Percentiles rank a stretch among this genome's conserved stretches.
These are phyloP conservation scores for Ostreobium quekettii DNA, from an alignment of 139 green algal genomes.

Conservation along the genomic window DNA sequence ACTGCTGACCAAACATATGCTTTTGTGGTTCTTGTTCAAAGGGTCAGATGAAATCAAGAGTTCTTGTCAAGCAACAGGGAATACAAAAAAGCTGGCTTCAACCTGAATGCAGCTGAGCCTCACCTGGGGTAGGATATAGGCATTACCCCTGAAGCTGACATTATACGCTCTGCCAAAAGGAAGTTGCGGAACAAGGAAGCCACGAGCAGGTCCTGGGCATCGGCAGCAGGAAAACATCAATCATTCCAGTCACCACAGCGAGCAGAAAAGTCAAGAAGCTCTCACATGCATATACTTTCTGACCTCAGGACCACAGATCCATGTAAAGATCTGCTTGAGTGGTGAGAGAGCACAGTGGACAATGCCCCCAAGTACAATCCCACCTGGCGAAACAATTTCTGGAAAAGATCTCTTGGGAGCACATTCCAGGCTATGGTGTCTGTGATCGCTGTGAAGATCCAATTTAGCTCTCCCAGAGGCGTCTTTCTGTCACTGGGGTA, in stretches of 20 bases:
- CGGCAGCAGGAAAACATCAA: not conserved
- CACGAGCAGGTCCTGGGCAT: constrained; percentile 84
- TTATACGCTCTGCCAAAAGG: constrained; percentile 92
- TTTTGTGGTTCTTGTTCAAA: too few species aligned
- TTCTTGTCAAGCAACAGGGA: too few species aligned
- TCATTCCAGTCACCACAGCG: too few species aligned
- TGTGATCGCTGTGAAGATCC: constrained; percentile 99
- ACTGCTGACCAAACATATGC: too few species aligned
- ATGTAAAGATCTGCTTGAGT: too few species aligned
- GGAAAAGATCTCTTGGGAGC: constrained; percentile 88
- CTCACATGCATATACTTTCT: not conserved
- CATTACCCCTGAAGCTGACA: constrained; percentile 74
- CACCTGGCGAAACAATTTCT: constrained; percentile 91
- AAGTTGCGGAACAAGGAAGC: constrained; percentile 97
- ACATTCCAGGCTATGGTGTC: constrained; percentile 99
- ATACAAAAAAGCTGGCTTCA: too few species aligned
- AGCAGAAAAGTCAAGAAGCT: not conserved
- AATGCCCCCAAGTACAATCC: not conserved
- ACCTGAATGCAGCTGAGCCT: too few species aligned
- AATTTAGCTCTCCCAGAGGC: constrained; percentile 96
- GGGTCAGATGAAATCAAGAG: too few species aligned
- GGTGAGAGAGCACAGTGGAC: too few species aligned
- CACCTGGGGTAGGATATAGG: constrained; percentile 67
- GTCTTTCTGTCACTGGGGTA: constrained; percentile 92
- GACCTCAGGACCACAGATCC: not conserved